Evolutionary conservation across 495 filamentous ascomycete genomes (phyloP).

Genomic region (Aspergillus cristatus): DNA sequence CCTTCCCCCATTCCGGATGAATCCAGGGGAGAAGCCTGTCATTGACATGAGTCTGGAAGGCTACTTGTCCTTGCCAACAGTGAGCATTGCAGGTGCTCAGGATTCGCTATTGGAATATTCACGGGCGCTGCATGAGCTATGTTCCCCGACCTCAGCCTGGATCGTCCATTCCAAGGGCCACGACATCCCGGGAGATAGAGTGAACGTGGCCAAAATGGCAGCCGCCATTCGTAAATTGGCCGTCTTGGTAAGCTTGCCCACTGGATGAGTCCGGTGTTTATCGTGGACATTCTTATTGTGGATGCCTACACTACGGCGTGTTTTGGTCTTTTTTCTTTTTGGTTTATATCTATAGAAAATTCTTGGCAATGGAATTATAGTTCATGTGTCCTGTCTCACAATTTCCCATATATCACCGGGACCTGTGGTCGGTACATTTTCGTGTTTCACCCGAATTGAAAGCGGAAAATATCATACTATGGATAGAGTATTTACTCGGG

Average conservation of each 20-base stretch:
- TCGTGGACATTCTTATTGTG: conserved; percentile 10
- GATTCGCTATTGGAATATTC: conserved; percentile 22
- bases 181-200: conserved; percentile 22
- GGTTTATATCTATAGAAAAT: too few species aligned
- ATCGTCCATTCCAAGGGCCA: conserved; percentile 25
- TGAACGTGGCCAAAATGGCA: conserved; percentile 18
- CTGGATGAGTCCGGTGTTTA: conserved; percentile 10
- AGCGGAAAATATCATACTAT: too few species aligned
- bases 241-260: too few species aligned
- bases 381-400: too few species aligned
- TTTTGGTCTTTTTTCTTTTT: too few species aligned
- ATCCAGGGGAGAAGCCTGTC: conserved; percentile 13
- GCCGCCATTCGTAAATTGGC: conserved; percentile 17
- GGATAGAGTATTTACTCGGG: too few species aligned
- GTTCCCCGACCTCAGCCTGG: conserved; percentile 13
- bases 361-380: too few species aligned
- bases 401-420: too few species aligned
- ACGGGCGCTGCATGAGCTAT: conserved; percentile 19
- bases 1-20: conserved; percentile 23
- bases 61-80: conserved; percentile 17
- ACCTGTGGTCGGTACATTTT: too few species aligned
- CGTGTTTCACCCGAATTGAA: too few species aligned
- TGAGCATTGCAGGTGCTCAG: conserved; percentile 20
- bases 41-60: conserved; percentile 15
- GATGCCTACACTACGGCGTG: too few species aligned